Evolutionary conservation across 2,329 filamentous ascomycete species (phyloP).

Genomic region (Tolypocladium album): DNA sequence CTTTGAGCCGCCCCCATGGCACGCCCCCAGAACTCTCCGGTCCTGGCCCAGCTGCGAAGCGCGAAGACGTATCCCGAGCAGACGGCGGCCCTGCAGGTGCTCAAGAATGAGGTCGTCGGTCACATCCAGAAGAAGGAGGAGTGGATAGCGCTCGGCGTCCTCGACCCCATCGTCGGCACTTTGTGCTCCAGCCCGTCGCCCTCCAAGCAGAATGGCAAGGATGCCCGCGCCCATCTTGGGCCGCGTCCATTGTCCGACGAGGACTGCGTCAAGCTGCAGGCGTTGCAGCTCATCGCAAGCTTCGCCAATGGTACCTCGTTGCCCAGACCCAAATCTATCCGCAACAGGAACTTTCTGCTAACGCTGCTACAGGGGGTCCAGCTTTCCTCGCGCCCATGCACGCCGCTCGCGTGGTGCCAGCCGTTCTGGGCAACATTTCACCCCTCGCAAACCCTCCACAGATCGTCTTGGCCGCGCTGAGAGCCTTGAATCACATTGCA

Average conservation of each 20-base stretch:
- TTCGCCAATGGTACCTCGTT: conserved; percentile 65
- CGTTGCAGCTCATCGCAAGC: conserved; percentile 75
- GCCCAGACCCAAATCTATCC: not conserved
- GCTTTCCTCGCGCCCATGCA: conserved; percentile 68
- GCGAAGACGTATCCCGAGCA: conserved; percentile 41
- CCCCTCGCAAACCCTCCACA: conserved; percentile 52
- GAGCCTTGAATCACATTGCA: conserved; percentile 60
- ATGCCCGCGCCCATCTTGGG: conserved; percentile 19
- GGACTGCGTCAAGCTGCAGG: conserved; percentile 62
- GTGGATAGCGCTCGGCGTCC: conserved; percentile 60
- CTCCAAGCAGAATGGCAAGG: conserved; percentile 27
- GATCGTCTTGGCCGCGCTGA: conserved; percentile 63
- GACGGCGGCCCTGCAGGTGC: conserved; percentile 50
- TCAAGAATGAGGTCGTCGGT: conserved; percentile 87
- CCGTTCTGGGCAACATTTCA: conserved; percentile 61
- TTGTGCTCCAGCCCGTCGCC: conserved; percentile 25
- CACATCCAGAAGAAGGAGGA: conserved; percentile 78
- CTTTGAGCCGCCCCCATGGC: conserved; percentile 33
- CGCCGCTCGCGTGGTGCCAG: conserved; percentile 53
- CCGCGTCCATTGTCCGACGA: conserved; percentile 42
- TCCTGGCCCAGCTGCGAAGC: conserved; percentile 45
- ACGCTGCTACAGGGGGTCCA: conserved; percentile 59
- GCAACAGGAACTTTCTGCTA: not conserved
- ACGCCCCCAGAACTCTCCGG: conserved; percentile 37
- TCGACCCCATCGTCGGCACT: conserved; percentile 45